Evolutionary conservation across 176 grass and related monocot genomes (phyloP).

Genomic region (Oryza officinalis): DNA sequence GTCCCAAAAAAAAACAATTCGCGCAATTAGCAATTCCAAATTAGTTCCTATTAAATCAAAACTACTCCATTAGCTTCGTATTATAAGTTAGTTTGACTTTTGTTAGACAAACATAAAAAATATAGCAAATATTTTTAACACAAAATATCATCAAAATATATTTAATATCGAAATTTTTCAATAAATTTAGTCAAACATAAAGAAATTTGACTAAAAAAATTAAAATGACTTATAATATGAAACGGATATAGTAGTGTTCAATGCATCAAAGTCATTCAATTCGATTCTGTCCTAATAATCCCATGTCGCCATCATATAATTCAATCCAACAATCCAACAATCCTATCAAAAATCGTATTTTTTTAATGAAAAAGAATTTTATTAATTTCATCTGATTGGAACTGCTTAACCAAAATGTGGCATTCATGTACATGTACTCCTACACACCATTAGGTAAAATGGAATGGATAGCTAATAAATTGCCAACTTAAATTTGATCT

Average conservation of each 20-base stretch:
- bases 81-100: too few species aligned
- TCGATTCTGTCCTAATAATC: neutral
- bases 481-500: neutral
- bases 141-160: too few species aligned
- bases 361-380: neutral
- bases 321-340: neutral
- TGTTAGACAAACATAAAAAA: too few species aligned
- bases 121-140: too few species aligned
- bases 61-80: neutral
- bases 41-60: neutral
- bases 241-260: neutral
- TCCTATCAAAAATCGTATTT: neutral
- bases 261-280: neutral
- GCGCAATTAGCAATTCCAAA: neutral
- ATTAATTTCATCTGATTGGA: neutral
- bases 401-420: neutral
- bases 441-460: neutral
- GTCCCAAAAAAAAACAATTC: neutral
- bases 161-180: too few species aligned
- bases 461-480: neutral
- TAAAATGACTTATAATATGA: too few species aligned
- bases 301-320: neutral
- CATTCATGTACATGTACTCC: neutral
- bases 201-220: too few species aligned
- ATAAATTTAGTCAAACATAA: too few species aligned